A percentile compares a stretch with the other conserved stretches of the same genome.
Evolutionary conservation across 2,329 filamentous ascomycete species (phyloP).

Genomic region (Metarhizium rileyi): DNA sequence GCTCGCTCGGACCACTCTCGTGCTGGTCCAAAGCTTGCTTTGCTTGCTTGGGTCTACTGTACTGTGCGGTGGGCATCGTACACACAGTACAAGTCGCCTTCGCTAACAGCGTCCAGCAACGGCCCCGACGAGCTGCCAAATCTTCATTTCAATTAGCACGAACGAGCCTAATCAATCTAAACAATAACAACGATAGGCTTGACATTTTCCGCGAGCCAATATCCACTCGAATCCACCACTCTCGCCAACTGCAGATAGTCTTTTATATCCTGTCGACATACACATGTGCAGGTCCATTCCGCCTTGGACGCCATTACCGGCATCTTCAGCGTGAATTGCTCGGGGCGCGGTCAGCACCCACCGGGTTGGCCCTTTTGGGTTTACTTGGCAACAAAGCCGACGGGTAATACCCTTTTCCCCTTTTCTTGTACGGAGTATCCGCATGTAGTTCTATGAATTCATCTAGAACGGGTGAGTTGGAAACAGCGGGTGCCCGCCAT

Average conservation of each 20-base stretch:
- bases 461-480: no score
- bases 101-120: not conserved
- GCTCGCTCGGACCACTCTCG: not conserved
- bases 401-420: no score
- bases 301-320: not conserved
- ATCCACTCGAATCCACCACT: not conserved
- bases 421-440: no score
- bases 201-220: not conserved
- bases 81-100: no score
- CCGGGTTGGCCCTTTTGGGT: no score
- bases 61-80: no score
- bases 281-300: not conserved
- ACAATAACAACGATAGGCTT: no score
- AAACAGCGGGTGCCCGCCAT: no score
- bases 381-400: no score
- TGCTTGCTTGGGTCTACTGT: not conserved
- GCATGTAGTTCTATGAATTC: no score
- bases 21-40: not conserved
- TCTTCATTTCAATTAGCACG: not conserved
- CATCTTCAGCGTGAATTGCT: no score
- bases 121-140: not conserved
- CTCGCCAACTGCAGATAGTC: not conserved
- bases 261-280: not conserved
- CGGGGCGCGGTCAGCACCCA: no score
- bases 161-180: not conserved